A percentile compares a stretch with the other conserved stretches of the same genome.
These are phyloP conservation scores for Cyclotella cryptica DNA, from an alignment of 108 stramenopile genomes.

Conservation along the genomic window DNA sequence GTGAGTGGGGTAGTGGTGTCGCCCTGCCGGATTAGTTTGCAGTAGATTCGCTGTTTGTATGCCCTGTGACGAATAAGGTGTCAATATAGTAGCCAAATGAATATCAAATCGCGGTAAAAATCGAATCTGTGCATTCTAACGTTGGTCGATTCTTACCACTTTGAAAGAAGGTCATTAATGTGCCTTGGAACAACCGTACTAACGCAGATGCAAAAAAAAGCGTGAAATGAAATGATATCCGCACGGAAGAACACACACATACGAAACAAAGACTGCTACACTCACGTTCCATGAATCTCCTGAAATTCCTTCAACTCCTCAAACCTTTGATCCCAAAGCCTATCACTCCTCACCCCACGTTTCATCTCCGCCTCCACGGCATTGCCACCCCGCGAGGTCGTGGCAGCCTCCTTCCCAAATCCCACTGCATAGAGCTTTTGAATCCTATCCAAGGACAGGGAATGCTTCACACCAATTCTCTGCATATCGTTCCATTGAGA, in stretches of 20 bases:
- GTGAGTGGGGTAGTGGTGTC: background rate
- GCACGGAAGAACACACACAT: background rate
- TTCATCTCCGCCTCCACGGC: background rate
- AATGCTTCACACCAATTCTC: background rate
- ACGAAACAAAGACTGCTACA: too few species aligned
- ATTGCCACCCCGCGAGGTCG: background rate
- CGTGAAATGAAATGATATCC: background rate
- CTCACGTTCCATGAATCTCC: conserved; percentile 19
- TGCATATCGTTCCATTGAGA: conserved; percentile 14
- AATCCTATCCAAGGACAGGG: background rate
- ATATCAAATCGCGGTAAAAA: background rate
- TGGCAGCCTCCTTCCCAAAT: background rate
- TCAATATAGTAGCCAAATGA: background rate
- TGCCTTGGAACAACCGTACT: conserved; percentile 16
- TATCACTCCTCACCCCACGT: background rate
- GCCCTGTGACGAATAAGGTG: background rate
- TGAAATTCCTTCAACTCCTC: conserved; percentile 4
- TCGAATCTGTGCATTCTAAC: background rate
- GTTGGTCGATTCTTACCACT: background rate
- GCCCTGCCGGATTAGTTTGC: background rate
- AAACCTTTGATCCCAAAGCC: conserved; percentile 8
- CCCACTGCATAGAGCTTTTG: background rate
- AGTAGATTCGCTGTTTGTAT: background rate
- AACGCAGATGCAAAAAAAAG: background rate
- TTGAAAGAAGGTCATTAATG: conserved; percentile 6